Conservation (phyloP, 306 rosid species). For the Rubus parviflorus region DNA sequence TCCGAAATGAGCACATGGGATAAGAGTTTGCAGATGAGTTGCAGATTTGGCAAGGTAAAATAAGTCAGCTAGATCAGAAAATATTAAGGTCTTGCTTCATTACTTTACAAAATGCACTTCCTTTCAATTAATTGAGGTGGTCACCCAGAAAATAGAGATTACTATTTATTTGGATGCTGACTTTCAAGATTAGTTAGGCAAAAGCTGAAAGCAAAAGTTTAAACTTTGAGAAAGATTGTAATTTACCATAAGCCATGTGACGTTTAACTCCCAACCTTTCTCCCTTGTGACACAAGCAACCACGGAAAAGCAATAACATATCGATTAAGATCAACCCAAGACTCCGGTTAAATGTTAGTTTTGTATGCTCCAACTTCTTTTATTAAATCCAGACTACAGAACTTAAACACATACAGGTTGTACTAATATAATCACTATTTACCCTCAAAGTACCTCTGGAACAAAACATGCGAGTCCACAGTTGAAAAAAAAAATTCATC, state of each 20-base stretch:
- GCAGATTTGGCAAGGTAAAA: background rate
- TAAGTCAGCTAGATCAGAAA: background rate
- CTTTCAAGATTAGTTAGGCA: background rate
- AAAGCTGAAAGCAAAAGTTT: background rate
- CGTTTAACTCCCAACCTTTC: background rate
- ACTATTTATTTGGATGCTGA: background rate
- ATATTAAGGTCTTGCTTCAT: background rate
- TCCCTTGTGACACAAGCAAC: slow-evolving; percentile 3
- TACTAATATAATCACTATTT: background rate
- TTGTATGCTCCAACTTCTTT: background rate
- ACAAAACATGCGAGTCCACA: background rate
- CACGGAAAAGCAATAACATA: background rate
- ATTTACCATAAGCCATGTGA: background rate
- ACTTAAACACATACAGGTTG: background rate
- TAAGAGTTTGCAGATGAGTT: background rate
- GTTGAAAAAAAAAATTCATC: slow-evolving; percentile 4
- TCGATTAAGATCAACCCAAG: background rate
- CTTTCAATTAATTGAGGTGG: background rate
- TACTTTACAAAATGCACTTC: background rate
- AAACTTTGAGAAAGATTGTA: slow-evolving; percentile 1
- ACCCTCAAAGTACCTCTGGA: background rate
- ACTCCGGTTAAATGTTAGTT: background rate
- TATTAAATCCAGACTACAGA: background rate
- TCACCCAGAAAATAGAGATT: background rate
- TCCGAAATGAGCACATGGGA: background rate